A percentile compares a stretch with the other conserved stretches of the same genome.
Conservation (phyloP, 2,329 filamentous ascomycete species). For the Arthrobotrys musiformis region DNA sequence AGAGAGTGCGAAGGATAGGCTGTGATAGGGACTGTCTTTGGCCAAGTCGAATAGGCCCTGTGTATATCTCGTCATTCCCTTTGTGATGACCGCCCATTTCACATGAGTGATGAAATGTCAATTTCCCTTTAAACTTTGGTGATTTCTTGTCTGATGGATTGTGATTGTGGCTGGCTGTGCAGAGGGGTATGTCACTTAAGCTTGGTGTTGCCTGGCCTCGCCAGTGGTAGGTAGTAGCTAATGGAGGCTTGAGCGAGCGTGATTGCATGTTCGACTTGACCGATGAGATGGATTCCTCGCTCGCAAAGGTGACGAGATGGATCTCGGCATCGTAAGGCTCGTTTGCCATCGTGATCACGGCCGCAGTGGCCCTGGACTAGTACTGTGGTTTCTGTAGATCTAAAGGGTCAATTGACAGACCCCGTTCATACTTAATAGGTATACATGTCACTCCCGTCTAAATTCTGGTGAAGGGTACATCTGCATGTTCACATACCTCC, state of each 20-base stretch:
- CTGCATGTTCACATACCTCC: background rate
- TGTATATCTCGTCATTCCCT: slow-evolving; percentile 28
- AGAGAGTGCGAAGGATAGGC: slow-evolving; percentile 11
- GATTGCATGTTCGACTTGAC: no score
- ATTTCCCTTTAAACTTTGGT: background rate
- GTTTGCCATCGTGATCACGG: slow-evolving; percentile 22
- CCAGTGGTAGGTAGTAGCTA: no score
- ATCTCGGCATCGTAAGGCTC: background rate
- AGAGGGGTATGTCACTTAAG: background rate
- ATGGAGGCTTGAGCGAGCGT: background rate
- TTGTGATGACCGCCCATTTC: slow-evolving; percentile 29
- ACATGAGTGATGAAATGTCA: slow-evolving; percentile 5
- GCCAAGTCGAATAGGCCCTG: background rate
- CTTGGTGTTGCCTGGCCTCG: background rate
- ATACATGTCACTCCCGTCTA: background rate
- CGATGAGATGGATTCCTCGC: background rate
- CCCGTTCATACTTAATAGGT: no score
- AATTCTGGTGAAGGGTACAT: background rate
- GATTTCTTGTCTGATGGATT: background rate
- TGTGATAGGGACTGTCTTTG: slow-evolving; percentile 1
- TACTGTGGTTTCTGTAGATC: background rate
- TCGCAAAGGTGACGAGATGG: background rate
- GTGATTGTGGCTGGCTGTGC: background rate
- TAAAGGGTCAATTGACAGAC: no score
- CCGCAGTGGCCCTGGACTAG: no score